phyloP scores from a whole-genome alignment of 2,329 filamentous ascomycete species.

The Aschersonia sp. region DNA sequence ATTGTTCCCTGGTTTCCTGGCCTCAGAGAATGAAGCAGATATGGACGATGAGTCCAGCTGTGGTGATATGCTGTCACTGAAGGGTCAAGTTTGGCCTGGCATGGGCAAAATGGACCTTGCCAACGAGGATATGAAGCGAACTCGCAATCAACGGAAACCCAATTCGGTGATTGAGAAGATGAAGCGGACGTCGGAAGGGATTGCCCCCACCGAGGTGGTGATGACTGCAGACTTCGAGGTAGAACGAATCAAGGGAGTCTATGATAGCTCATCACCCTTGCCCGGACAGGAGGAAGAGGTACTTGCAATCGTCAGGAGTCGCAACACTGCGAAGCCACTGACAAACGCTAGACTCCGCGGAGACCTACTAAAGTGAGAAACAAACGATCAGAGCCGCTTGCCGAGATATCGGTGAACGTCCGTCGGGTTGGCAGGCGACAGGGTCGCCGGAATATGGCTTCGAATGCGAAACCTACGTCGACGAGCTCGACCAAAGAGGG shows the following conservation, averaged over 20 bases:
- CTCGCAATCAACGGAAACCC: constrained; percentile 66
- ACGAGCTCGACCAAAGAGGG: constrained; percentile 2
- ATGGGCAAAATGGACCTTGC: constrained; percentile 77
- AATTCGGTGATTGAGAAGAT: constrained; percentile 55
- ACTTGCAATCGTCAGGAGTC: constrained; percentile 9
- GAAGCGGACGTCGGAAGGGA: constrained; percentile 45
- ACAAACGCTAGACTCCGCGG: constrained; percentile 12
- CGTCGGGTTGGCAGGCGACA: constrained; percentile 13
- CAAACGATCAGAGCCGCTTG: constrained; percentile 16
- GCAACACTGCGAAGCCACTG: neutral
- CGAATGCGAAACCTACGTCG: constrained; percentile 7
- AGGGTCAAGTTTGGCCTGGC: constrained; percentile 61
- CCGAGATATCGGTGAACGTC: constrained; percentile 20
- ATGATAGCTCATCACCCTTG: constrained; percentile 39
- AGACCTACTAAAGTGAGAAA: constrained; percentile 15
- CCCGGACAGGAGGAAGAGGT: constrained; percentile 27
- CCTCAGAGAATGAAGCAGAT: constrained; percentile 14
- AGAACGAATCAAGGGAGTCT: constrained; percentile 40
- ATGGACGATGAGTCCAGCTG: constrained; percentile 12
- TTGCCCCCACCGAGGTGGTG: constrained; percentile 51
- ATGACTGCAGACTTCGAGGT: constrained; percentile 39
- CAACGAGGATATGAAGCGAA: constrained; percentile 56
- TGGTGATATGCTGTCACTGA: constrained; percentile 32
- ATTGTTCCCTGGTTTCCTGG: constrained; percentile 14
- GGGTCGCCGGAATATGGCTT: constrained; percentile 10